Evolutionary conservation across 305 asterid genomes (phyloP).

Genomic region (Vinca major): DNA sequence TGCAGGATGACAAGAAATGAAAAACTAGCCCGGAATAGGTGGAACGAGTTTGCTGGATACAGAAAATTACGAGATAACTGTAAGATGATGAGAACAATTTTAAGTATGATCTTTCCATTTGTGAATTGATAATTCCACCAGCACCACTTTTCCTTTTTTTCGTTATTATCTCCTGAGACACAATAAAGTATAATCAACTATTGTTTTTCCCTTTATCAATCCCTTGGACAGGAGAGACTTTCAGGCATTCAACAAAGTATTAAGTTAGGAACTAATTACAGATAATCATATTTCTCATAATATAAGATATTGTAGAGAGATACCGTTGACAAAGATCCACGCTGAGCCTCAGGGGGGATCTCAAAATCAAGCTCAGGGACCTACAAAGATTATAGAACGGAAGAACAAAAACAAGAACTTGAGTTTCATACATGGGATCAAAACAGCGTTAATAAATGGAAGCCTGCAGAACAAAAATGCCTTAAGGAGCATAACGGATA

Average conservation of each 20-base stretch:
- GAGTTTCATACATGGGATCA: background rate
- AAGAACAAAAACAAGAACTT: constrained; percentile 3
- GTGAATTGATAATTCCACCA: background rate
- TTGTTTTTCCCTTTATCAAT: background rate
- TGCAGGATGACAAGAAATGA: background rate
- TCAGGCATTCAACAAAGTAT: background rate
- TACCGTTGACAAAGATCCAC: constrained; percentile 94
- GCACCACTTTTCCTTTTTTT: background rate
- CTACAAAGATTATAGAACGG: constrained; percentile 34
- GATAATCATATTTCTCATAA: background rate
- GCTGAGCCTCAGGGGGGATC: constrained; percentile 95
- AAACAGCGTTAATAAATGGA: background rate
- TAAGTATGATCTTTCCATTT: background rate
- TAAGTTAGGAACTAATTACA: background rate
- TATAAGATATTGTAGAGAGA: constrained; percentile 12
- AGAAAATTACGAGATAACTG: background rate
- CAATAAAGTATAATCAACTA: background rate
- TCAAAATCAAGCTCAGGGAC: constrained; percentile 89
- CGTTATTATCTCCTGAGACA: background rate
- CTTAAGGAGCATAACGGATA: too few relatives aligned
- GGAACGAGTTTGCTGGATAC: background rate
- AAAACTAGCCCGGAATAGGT: background rate
- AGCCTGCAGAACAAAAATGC: too few relatives aligned
- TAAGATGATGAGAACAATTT: background rate
- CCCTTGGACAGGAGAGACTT: background rate